Percentiles rank a stretch among this genome's conserved stretches.
phyloP scores from a whole-genome alignment of 1,139 yeast species.

The Hyphopichia khmerensis region DNA sequence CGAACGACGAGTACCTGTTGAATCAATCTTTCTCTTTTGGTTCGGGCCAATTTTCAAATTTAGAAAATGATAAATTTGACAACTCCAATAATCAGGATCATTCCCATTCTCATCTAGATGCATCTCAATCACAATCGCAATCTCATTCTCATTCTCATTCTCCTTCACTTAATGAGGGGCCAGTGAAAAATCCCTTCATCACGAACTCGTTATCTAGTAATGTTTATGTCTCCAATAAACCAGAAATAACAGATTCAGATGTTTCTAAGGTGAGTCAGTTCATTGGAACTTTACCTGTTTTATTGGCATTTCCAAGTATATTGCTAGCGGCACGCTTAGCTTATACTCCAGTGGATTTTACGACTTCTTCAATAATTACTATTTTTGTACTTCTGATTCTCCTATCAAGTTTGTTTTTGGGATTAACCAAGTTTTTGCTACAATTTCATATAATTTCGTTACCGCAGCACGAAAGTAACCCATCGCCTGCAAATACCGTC shows the following conservation, averaged over 20 bases:
- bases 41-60: background rate
- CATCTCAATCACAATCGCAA: background rate
- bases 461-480: background rate
- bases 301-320: conserved; percentile 26
- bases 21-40: conserved; percentile 4
- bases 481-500: background rate
- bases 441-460: conserved; percentile 5
- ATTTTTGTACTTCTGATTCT: conserved; percentile 11
- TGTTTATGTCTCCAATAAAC: background rate
- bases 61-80: background rate
- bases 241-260: background rate
- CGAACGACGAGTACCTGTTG: conserved; percentile 1
- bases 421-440: conserved; percentile 8
- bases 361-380: background rate
- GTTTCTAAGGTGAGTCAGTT: conserved; percentile 6
- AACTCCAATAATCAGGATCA: no score
- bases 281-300: conserved; percentile 26
- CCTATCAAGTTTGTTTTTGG: conserved; percentile 15
- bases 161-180: background rate
- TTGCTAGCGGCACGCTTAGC: conserved; percentile 21
- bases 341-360: conserved; percentile 4
- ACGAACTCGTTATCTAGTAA: background rate
- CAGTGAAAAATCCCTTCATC: conserved; percentile 2
- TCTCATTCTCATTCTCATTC: conserved; percentile 3
- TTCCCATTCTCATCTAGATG: background rate